Base-by-base conservation (phyloP, 2,329 filamentous ascomycete species). In the Emergomyces pasteurianus region DNA sequence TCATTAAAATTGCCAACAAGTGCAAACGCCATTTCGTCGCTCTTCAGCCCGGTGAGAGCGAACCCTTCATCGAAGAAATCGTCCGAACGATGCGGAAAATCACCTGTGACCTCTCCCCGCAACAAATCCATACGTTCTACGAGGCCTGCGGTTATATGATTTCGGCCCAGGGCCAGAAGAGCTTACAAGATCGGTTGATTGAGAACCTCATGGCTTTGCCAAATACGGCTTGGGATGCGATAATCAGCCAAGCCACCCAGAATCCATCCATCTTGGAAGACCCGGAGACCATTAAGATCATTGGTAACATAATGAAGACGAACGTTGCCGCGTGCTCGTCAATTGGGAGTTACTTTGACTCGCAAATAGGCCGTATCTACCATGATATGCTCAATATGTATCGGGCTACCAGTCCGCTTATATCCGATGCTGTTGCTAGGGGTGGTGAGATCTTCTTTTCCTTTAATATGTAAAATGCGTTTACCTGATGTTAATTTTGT, bases 221-320 rank as follows among this genome's bases (percentile, higher is more conserved):
- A 28, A 99, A 99, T 70, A 81, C 85, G 43, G 95, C 94, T 23
- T 99, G 94, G 94, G 92, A 96, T 71, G 85, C 87, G 69, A 96
- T 99, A 69, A 99, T 99, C 71, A 84, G 85, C 67, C 84, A 88
- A 71, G 94, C 94, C 28, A 94, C 90, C 60, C 82, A 87, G 63
- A 87, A 96, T 71, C 90, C 94, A 0, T 82, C 86, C 26, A 91
- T 94, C 66, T 81, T 99, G 14, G 90, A 97, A 73, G 91, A 97
- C 70, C 81, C 86, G 12, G 92, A 99, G 67, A 95, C 92, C 0
- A 97, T 99, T 79, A 99, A 99, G 80, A 87, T 99, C 67, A 92
- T 99, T 64, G 94, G 94, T 66, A 99, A 99, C 77, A 96, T 99
- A 72, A 99, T 99, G 94, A 99, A 99, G 83, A 99, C 94, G 0